Evolutionary conservation across 176 grass and related monocot genomes (phyloP), one percentile per base, ranked within the genome.

Genomic region (Aegilops tauschii): DNA sequence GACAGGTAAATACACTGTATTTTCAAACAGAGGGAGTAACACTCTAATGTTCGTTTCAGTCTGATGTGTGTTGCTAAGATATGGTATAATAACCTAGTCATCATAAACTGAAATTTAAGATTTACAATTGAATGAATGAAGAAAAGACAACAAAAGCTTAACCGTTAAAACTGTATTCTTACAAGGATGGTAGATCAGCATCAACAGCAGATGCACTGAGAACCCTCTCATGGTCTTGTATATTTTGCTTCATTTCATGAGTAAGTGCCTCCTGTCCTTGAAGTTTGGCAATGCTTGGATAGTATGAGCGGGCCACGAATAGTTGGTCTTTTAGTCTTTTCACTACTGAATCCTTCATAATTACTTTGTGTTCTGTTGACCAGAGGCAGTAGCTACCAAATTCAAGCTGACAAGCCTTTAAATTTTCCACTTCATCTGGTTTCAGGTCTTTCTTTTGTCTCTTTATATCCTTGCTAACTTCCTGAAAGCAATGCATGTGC

Each of bases 321-420:
- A 96, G 82, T 85, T 96, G 94, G 29, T 96, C 94, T 81, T 93
- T 93, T 68, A 93, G 87, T 76, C 49, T 93, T 82, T 89, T 93
- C 62, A 96, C 86, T 30, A 71, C 52, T 62, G 67, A 65, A 85
- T 95, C 93, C 67, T 87, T 93, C 93, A 93, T 89, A 65, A 84
- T 71, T 91, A 87, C 93, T 92, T 90, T 94, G 62, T 92, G 89
- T 83, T 98, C 93, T 63, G 83, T 84, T 23, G 96, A 94, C 96
- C 96, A 98, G 65, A 98, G 87, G 69, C 96, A 98, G 91, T 98
- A 98, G 76, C 93, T 94, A 37, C 96, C 96, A 84, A 98, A 95
- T 90, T 92, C 88, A 90, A 94, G 84, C 78, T 98, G 93, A 69
- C 96, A 98, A 70, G 86, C 70, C 6, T 86, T 92, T 5, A 21